Percentiles rank a stretch among this genome's conserved stretches.
These are phyloP conservation scores for Hymenoscyphus occultus DNA, from an alignment of 2,329 filamentous ascomycete species.

Conservation along the genomic window DNA sequence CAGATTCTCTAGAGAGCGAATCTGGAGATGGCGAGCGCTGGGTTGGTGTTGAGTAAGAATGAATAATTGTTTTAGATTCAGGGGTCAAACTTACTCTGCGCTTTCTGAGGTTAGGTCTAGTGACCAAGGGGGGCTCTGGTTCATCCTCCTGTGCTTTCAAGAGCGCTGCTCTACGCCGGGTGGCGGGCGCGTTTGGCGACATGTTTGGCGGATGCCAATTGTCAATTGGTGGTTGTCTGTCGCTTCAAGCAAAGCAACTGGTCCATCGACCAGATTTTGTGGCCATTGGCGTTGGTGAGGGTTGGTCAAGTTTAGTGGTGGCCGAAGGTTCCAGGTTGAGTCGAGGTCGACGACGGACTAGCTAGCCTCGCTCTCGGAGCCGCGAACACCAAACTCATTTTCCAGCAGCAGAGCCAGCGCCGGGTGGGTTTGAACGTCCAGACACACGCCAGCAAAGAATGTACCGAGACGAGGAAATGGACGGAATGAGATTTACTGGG, in stretches of 20 bases:
- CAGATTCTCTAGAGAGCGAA: neutral
- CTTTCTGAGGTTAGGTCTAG: neutral
- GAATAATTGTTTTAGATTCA: neutral
- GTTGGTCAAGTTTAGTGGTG: neutral
- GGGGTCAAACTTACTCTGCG: slow-evolving; percentile 3
- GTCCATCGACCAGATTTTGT: neutral
- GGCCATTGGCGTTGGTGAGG: neutral
- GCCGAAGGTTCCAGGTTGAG: neutral
- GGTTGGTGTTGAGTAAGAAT: neutral
- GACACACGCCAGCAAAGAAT: neutral
- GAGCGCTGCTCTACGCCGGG: neutral
- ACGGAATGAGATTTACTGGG: slow-evolving; percentile 14
- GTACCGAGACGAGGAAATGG: slow-evolving; percentile 8
- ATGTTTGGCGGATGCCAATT: neutral
- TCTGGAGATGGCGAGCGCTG: neutral
- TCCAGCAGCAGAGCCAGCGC: neutral
- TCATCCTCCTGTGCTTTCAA: neutral
- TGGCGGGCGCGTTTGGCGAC: neutral
- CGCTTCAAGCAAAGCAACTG: neutral
- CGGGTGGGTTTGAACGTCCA: neutral
- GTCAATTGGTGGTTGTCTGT: neutral
- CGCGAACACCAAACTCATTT: slow-evolving; percentile 3
- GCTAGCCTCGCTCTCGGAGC: neutral
- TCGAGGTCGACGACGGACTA: neutral
- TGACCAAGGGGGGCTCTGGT: neutral